These are phyloP conservation scores for Austroboletus festivus DNA, from an alignment of 768 basidiomycete species.

Conservation along the genomic window DNA sequence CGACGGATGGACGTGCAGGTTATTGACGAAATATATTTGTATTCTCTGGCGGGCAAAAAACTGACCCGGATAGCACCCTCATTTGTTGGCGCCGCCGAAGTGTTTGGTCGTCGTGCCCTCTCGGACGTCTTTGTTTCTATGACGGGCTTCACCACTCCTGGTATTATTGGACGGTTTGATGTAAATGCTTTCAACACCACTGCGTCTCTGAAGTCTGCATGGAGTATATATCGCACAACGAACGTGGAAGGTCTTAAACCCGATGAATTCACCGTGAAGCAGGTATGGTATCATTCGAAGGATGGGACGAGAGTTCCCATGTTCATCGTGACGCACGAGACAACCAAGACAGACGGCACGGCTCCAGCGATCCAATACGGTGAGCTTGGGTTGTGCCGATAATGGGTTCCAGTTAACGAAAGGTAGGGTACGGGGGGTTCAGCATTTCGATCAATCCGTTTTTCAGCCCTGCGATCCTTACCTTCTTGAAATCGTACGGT, in stretches of 20 bases:
- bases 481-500: slow-evolving; percentile 69
- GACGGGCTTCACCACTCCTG: slow-evolving; percentile 70
- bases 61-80: slow-evolving; percentile 57
- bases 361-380: slow-evolving; percentile 79
- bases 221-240: slow-evolving; percentile 58
- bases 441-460: slow-evolving; percentile 66
- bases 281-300: slow-evolving; percentile 78
- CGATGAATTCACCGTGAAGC: slow-evolving; percentile 66
- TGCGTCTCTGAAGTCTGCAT: slow-evolving; percentile 43
- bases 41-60: slow-evolving; percentile 51
- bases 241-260: slow-evolving; percentile 57
- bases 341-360: slow-evolving; percentile 66
- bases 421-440: slow-evolving; percentile 78
- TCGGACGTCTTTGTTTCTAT: slow-evolving; percentile 62
- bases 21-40: slow-evolving; percentile 76
- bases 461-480: slow-evolving; percentile 69
- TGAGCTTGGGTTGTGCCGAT: slow-evolving; percentile 22
- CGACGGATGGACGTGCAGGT: slow-evolving; percentile 39
- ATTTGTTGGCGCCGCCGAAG: slow-evolving; percentile 62
- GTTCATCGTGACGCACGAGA: slow-evolving; percentile 79
- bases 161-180: slow-evolving; percentile 61
- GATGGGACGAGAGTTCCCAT: slow-evolving; percentile 82
- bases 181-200: slow-evolving; percentile 36
- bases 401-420: not conserved
- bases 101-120: slow-evolving; percentile 51